Base-by-base conservation (phyloP, 768 basidiomycete genomes). In the Collybiopsis confluens region DNA sequence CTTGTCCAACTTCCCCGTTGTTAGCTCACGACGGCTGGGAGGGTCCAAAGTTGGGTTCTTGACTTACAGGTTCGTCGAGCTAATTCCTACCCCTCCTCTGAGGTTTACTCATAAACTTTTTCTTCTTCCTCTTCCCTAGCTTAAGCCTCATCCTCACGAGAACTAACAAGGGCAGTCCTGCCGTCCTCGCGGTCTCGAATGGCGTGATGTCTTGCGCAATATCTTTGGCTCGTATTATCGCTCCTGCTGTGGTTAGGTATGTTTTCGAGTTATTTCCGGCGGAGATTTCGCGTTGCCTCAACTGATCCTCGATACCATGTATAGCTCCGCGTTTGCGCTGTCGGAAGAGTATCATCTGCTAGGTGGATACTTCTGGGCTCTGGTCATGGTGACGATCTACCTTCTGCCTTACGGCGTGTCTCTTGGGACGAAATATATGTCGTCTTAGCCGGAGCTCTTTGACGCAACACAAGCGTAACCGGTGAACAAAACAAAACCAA, bases 81-180 rank as follows among this genome's bases (percentile, higher is more conserved):
- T 16, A 6, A 16, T 40, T 40, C 6, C 27, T 33, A 24, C 56
- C 27, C 6, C 5, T 40, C 16, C 18, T 40, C 4, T 16, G 8
- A 7, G 38, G 6, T 40, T 20, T 41, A 35, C 35, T n/a, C n/a
- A n/a, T n/a, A n/a, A n/a, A n/a, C n/a, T n/a, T n/a, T n/a, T n/a
- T n/a, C n/a, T n/a, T n/a, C n/a, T n/a, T n/a, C n/a, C 38, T 40
- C n/a, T 33, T 33, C 49, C 45, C 28, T 61, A 90, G 87, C 9
- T 59, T 83, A 41, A 83, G 77, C 64, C 80, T 87, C 73, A 71
- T 88, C 49, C 68, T 88, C 8, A 72, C 75, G 46, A 85, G 81
- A 56, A 73, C 81, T 45, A 67, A 75, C 44, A 68, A 76, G 1
- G 83, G 82, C 1, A 73, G 67, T 26, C 72, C 80, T 4, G 70